Base-by-base conservation (phyloP, 2,329 filamentous ascomycete genomes). In the Aspergillus vadensis region DNA sequence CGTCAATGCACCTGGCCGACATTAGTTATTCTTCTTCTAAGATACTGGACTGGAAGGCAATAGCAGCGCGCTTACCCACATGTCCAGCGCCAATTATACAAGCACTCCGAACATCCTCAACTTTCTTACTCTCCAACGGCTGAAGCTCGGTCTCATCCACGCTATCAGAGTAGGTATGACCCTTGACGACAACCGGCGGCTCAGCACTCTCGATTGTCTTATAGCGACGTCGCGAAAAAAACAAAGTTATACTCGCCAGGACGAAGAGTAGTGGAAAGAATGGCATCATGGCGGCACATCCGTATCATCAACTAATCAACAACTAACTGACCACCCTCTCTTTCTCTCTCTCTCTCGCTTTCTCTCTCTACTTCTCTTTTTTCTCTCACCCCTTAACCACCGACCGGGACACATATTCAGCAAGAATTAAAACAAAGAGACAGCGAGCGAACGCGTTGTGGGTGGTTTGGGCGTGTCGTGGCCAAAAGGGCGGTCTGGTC, bases 61-160 rank as follows among this genome's bases (percentile, higher is more conserved):
- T 5, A n/a, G 15, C 12, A 36, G 10, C 14, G n/a, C 5, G 59
- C 65, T 58, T 44, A 68, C 70, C 70, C 17, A 69, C 65, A 57
- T 68, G 66, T 23, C 70, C 68, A 10, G 70, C 68, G 4, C 69
- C 67, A 12, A 71, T 61, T 32, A 69, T 65, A 55, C 68, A 72
- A 5, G 66, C 66, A 23, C 52, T 67, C 9, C 57, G 63, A 23
- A 71, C 65, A 55, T 54, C 48, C 9, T 65, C 61, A n/a, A 63
- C 48, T 19, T 52, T 59, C 6, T 36, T 36, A 8, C 51, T 57
- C 21, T 30, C 19, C 3, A 50, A 9, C 3, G 41, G 36, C n/a
- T 32, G 44, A 14, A 50, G 25, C 19, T 59, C 51, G 2, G 47
- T 55, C 23, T 58, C 55, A 15, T 63, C 58, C 8, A 63, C 55